phyloP scores from a whole-genome alignment of 2,329 filamentous ascomycete genomes.

The Pseudocercospora vitis region DNA sequence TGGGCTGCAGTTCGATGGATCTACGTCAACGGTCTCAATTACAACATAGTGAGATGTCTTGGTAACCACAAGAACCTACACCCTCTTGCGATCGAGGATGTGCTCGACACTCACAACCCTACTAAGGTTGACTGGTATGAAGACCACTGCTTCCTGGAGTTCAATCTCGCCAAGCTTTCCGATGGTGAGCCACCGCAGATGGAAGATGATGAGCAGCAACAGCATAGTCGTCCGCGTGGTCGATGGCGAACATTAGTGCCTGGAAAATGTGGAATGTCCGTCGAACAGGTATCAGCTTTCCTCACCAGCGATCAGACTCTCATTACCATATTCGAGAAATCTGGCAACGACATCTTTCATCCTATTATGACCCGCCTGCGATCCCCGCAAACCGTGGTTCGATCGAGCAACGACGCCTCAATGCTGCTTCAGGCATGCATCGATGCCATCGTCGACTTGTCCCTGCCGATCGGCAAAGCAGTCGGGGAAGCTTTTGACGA shows the following conservation, averaged over 20 bases:
- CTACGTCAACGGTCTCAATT: slow-evolving; percentile 87
- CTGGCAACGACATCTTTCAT: slow-evolving; percentile 76
- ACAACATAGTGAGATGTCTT: slow-evolving; percentile 81
- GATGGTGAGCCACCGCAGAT: slow-evolving; percentile 12
- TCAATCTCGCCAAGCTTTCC: slow-evolving; percentile 62
- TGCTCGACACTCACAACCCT: slow-evolving; percentile 77
- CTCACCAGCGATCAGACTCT: slow-evolving; percentile 83
- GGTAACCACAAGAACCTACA: slow-evolving; percentile 77
- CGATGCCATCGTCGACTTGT: slow-evolving; percentile 86
- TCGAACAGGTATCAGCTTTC: slow-evolving; percentile 90
- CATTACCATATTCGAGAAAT: slow-evolving; percentile 89
- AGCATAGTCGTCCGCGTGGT: slow-evolving; percentile 3
- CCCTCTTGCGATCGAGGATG: slow-evolving; percentile 79
- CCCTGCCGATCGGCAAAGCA: slow-evolving; percentile 78
- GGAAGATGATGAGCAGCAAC: not conserved
- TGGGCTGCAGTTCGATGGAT: slow-evolving; percentile 89
- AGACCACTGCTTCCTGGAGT: slow-evolving; percentile 48
- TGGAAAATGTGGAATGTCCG: slow-evolving; percentile 53
- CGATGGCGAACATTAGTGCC: slow-evolving; percentile 23
- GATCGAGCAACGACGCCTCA: slow-evolving; percentile 81
- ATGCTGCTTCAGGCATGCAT: slow-evolving; percentile 87
- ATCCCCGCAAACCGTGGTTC: slow-evolving; percentile 75
- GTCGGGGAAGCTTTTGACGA: slow-evolving; percentile 86
- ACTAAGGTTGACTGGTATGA: slow-evolving; percentile 88
- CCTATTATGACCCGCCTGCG: slow-evolving; percentile 76